phyloP scores from a whole-genome alignment of 2,329 filamentous ascomycete species.

The Tolypocladium tropicale region DNA sequence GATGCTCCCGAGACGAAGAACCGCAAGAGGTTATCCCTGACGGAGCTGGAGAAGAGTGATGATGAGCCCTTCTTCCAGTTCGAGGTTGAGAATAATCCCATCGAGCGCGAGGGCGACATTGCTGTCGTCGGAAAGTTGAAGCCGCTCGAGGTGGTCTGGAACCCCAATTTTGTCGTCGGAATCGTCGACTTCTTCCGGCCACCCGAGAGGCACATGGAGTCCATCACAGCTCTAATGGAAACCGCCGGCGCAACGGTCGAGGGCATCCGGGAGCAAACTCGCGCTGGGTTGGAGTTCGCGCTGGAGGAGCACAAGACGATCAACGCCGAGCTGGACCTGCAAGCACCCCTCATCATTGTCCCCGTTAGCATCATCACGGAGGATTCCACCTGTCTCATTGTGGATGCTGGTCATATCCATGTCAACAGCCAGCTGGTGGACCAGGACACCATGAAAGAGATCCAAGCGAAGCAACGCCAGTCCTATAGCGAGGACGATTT shows the following conservation, averaged over 20 bases:
- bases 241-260: slow-evolving; percentile 92
- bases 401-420: slow-evolving; percentile 93
- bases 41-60: slow-evolving; percentile 39
- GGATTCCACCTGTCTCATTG: slow-evolving; percentile 77
- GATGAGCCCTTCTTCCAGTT: slow-evolving; percentile 83
- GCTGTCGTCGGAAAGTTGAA: slow-evolving; percentile 86
- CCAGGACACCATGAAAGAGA: slow-evolving; percentile 75
- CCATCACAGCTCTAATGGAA: slow-evolving; percentile 91
- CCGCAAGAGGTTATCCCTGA: slow-evolving; percentile 39
- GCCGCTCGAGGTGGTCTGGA: slow-evolving; percentile 95
- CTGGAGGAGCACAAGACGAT: slow-evolving; percentile 97
- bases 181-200: slow-evolving; percentile 94
- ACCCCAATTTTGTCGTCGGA: slow-evolving; percentile 84
- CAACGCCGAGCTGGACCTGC: slow-evolving; percentile 89
- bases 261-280: slow-evolving; percentile 86
- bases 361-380: slow-evolving; percentile 81
- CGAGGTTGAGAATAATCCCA: slow-evolving; percentile 86
- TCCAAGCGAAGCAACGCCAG: slow-evolving; percentile 83
- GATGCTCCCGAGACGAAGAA: slow-evolving; percentile 53
- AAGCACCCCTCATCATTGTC: slow-evolving; percentile 91
- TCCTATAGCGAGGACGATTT: slow-evolving; percentile 85
- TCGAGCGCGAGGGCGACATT: slow-evolving; percentile 86
- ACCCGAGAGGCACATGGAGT: slow-evolving; percentile 96
- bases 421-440: slow-evolving; percentile 92
- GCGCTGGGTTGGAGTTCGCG: slow-evolving; percentile 91